Evolutionary conservation across 2,329 filamentous ascomycete species (phyloP).

Genomic region (Cladosporium colombiae): DNA sequence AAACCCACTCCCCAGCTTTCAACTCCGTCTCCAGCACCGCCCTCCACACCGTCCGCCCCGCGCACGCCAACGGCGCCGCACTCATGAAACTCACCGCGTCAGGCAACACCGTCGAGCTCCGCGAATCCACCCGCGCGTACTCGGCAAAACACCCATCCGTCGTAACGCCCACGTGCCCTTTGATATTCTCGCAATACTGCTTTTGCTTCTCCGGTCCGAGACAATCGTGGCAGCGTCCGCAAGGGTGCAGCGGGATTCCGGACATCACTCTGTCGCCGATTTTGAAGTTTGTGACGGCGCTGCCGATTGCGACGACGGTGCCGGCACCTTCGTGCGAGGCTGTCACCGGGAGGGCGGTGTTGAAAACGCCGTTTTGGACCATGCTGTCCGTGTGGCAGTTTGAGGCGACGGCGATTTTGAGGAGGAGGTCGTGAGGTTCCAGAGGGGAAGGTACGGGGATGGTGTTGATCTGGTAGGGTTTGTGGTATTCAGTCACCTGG

Average conservation of each 20-base stretch:
- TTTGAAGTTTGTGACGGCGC: conserved; percentile 45
- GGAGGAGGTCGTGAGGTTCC: conserved; percentile 56
- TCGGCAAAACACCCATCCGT: conserved; percentile 59
- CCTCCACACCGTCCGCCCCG: conserved; percentile 55
- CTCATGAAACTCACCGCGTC: conserved; percentile 51
- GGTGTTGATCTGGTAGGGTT: conserved; percentile 56
- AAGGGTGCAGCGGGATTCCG: conserved; percentile 55
- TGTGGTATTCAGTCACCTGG: conserved; percentile 54
- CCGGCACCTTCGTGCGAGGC: conserved; percentile 61
- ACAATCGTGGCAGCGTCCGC: conserved; percentile 57
- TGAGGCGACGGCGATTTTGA: conserved; percentile 61
- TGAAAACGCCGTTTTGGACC: conserved; percentile 54
- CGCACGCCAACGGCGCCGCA: conserved; percentile 60
- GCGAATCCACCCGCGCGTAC: conserved; percentile 54
- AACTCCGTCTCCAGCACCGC: conserved; percentile 47
- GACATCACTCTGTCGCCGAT: conserved; percentile 59
- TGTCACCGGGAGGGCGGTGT: conserved; percentile 52
- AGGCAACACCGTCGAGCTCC: conserved; percentile 51
- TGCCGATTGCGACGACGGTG: conserved; percentile 53
- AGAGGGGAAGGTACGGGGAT: conserved; percentile 52
- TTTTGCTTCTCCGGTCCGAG: conserved; percentile 48
- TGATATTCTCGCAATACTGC: conserved; percentile 55
- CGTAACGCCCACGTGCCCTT: conserved; percentile 52
- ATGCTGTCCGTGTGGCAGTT: conserved; percentile 65
- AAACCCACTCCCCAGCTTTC: conserved; percentile 42